Percentiles rank a stretch among this genome's conserved stretches.
Evolutionary conservation across 495 filamentous ascomycete genomes (phyloP).

Genomic region (Xylaria curta): DNA sequence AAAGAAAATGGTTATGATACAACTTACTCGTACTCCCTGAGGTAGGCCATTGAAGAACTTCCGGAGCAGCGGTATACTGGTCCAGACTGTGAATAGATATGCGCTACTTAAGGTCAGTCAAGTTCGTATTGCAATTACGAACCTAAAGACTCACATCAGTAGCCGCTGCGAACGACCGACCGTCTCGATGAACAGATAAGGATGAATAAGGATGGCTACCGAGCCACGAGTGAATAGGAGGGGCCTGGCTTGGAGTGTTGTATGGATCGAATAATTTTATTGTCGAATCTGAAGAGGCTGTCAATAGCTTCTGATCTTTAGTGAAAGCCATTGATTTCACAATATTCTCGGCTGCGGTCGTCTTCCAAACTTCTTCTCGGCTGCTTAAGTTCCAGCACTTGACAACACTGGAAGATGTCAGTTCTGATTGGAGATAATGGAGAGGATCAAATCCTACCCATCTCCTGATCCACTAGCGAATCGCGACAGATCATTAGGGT

Average conservation of each 20-base stretch:
- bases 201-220: constrained; percentile 83
- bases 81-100: constrained; percentile 89
- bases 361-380: constrained; percentile 79
- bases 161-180: constrained; percentile 77
- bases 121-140: not conserved
- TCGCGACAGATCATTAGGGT: constrained; percentile 63
- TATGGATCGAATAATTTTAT: constrained; percentile 94
- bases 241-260: constrained; percentile 64
- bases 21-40: constrained; percentile 75
- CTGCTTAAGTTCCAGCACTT: constrained; percentile 93
- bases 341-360: constrained; percentile 73
- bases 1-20: not conserved
- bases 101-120: constrained; percentile 36
- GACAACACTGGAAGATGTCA: constrained; percentile 70
- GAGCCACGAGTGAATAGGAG: constrained; percentile 80
- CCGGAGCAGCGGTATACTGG: constrained; percentile 73
- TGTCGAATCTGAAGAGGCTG: constrained; percentile 83
- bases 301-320: constrained; percentile 80
- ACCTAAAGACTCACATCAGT: constrained; percentile 53
- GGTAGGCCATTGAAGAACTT: constrained; percentile 86
- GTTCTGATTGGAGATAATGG: not conserved
- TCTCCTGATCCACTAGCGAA: constrained; percentile 29
- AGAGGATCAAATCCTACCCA: constrained; percentile 12
- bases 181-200: constrained; percentile 77
- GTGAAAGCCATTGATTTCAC: constrained; percentile 94